Base-by-base conservation (phyloP, 2,329 filamentous ascomycete species). In the Penicillium sp. region DNA sequence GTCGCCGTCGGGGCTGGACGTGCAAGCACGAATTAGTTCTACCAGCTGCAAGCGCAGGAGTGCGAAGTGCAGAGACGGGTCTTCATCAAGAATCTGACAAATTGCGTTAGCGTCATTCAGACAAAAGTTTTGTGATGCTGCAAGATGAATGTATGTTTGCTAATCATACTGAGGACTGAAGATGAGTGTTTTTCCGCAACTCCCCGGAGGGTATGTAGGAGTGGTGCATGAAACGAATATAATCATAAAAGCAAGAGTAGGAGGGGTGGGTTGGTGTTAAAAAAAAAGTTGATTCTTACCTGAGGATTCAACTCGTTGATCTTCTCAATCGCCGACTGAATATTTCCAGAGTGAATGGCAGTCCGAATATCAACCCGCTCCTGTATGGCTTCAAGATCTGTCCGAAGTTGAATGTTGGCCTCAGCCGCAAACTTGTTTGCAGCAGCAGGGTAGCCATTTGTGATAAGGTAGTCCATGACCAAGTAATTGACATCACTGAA, bases 201-300 rank as follows among this genome's bases (percentile, higher is more conserved):
- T 84, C 86, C 85, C 84, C 80, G 80, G 83, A 85, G 85, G 82
- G 81, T 81, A 84, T 61, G 65, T 97, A 94, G 90, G 94, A 91
- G 94, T 99, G 94, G 94, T 99, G 94, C 94, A 99, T 99, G 93
- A 95, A 92, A 81, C 88, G 63, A 82, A 81, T 89, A 80, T 96
- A 96, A 99, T 99, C 94, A 94, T 92, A 76, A 83, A 81, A 83
- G 77, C 54, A 62, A 56, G 42, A 46, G 57, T 46, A 49, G 31
- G 34, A 44, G 53, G 29, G 49, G 39, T 43, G 45, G 18, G 18
- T 21, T 54, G 39, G 51, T 55, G 29, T 23, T 33, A 26, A 29
- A 41, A 39, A 43, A 23, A 38, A 33, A 21, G 31, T 26, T 34
- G 38, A 46, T 46, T 72, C 89, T 76, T 85, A 99, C 94, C 83